A percentile compares a stretch with the other conserved stretches of the same genome.
Conservation (phyloP, 495 filamentous ascomycete genomes). For the Penicillium egyptiacum region DNA sequence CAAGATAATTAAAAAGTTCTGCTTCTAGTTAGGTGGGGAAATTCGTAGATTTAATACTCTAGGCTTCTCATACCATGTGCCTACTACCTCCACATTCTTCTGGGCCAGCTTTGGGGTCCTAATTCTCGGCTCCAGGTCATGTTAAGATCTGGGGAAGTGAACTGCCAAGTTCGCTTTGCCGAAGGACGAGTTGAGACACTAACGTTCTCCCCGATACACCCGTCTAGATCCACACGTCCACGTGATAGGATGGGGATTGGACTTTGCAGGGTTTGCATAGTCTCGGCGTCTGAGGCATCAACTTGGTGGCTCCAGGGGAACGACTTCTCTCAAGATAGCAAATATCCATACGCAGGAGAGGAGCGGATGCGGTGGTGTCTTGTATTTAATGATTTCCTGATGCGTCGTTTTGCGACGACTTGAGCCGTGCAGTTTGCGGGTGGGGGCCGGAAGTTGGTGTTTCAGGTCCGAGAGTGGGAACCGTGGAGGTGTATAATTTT, state of each 20-base stretch:
- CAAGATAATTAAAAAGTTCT: not conserved
- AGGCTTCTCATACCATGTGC: not conserved
- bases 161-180: not conserved
- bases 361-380: too few species aligned
- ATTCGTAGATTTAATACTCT: slow-evolving; percentile 8
- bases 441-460: too few species aligned
- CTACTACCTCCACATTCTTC: slow-evolving; percentile 5
- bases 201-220: not conserved
- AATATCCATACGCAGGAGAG: too few species aligned
- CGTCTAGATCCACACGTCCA: not conserved
- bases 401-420: too few species aligned
- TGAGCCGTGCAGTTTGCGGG: too few species aligned
- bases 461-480: too few species aligned
- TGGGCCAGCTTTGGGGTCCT: not conserved
- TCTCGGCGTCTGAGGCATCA: too few species aligned
- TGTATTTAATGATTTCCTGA: too few species aligned
- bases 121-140: not conserved
- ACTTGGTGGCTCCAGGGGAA: too few species aligned
- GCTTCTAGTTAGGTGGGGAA: not conserved
- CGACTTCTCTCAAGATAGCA: too few species aligned
- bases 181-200: not conserved
- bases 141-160: slow-evolving; percentile 13
- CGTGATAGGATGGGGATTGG: not conserved
- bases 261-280: too few species aligned
- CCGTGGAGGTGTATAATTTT: too few species aligned